Percentiles rank a stretch among this genome's conserved stretches.
These are phyloP conservation scores for Saccharomyces hybrid DNA, from an alignment of 1,139 yeast species.

Conservation along the genomic window DNA sequence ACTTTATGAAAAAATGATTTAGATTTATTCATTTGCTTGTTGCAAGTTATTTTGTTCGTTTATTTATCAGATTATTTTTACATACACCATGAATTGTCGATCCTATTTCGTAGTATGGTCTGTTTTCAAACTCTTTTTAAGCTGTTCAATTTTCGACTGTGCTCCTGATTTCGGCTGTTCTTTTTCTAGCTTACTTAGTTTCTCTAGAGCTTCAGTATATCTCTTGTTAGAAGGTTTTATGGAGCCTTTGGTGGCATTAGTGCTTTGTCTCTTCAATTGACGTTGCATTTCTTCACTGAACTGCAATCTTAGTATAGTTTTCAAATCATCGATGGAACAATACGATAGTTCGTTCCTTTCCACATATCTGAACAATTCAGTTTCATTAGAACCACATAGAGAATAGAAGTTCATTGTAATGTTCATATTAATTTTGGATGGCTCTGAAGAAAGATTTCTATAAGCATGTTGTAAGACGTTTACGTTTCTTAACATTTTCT, in stretches of 20 bases:
- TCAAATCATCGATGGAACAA: slow-evolving; percentile 21
- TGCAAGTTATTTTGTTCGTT: not conserved
- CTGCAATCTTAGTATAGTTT: slow-evolving; percentile 40
- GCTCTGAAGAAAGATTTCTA: slow-evolving; percentile 51
- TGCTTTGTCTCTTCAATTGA: slow-evolving; percentile 19
- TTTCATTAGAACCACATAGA: slow-evolving; percentile 29
- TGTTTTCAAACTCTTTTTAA: not conserved
- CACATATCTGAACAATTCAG: slow-evolving; percentile 27
- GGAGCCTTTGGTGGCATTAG: slow-evolving; percentile 10
- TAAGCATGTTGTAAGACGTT: slow-evolving; percentile 70
- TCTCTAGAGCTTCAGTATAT: slow-evolving; percentile 21
- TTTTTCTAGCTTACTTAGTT: slow-evolving; percentile 10
- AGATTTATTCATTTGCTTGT: not conserved
- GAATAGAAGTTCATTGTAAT: slow-evolving; percentile 54
- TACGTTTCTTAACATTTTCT: slow-evolving; percentile 59
- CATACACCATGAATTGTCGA: not conserved
- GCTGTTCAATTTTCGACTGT: not conserved
- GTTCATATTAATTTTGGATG: slow-evolving; percentile 54
- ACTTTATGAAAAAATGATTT: not conserved
- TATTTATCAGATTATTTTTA: not conserved
- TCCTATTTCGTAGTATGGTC: not conserved
- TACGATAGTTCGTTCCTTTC: slow-evolving; percentile 30
- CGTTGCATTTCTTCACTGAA: slow-evolving; percentile 39
- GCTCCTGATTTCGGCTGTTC: not conserved
- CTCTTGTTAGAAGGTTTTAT: slow-evolving; percentile 23